Evolutionary conservation across 495 filamentous ascomycete species (phyloP).

Genomic region (Glarea lozoyensis): DNA sequence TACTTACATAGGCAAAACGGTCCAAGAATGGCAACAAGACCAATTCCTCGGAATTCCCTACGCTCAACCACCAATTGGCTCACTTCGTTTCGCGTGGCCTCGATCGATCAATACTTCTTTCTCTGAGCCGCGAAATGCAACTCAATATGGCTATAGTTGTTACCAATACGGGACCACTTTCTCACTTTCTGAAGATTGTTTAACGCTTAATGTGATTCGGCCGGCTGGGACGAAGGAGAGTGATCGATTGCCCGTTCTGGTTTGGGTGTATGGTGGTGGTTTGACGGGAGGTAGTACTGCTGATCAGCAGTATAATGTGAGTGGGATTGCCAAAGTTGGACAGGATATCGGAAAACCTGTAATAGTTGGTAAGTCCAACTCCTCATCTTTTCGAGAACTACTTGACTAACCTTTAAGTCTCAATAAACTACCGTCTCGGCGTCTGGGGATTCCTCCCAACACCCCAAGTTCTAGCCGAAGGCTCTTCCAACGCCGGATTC

Average conservation of each 20-base stretch:
- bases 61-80: constrained; percentile 38
- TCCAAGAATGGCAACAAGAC: constrained; percentile 36
- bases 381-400: neutral
- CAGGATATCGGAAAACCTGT: constrained; percentile 45
- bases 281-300: constrained; percentile 37
- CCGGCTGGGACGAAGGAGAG: constrained; percentile 44
- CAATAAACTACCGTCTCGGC: constrained; percentile 68
- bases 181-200: constrained; percentile 54
- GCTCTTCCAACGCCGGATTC: constrained; percentile 60
- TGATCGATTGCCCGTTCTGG: constrained; percentile 53
- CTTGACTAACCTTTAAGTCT: constrained; percentile 31
- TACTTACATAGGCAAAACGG: constrained; percentile 32
- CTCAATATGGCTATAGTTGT: constrained; percentile 45
- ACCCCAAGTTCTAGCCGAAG: constrained; percentile 40
- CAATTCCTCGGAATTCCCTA: constrained; percentile 49
- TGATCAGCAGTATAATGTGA: constrained; percentile 41
- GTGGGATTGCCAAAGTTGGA: constrained; percentile 46
- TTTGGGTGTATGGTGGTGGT: constrained; percentile 70
- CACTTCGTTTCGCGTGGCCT: constrained; percentile 35
- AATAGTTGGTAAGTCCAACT: constrained; percentile 17
- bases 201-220: constrained; percentile 56
- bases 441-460: constrained; percentile 66
- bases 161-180: constrained; percentile 11
- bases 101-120: constrained; percentile 28
- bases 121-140: constrained; percentile 44